Evolutionary conservation across 345 rosid genomes (phyloP).

Genomic region (Moricandia moricandioides): DNA sequence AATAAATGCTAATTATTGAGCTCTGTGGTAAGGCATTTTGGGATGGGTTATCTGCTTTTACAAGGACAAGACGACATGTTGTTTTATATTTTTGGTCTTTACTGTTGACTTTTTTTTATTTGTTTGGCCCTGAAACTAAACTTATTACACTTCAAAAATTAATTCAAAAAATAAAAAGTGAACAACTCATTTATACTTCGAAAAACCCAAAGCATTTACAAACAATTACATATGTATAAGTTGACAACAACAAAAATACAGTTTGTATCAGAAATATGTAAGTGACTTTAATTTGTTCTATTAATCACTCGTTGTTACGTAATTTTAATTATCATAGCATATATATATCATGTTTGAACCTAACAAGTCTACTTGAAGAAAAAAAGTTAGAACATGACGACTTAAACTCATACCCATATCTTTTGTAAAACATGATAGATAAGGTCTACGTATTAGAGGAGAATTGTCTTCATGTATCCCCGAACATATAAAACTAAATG

Average conservation of each 20-base stretch:
- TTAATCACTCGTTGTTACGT: neutral
- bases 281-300: neutral
- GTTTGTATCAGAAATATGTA: neutral
- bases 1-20: constrained; percentile 36
- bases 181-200: constrained; percentile 2
- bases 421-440: constrained; percentile 19
- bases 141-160: neutral
- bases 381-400: constrained; percentile 30
- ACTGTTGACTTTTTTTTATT: constrained; percentile 32
- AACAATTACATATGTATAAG: neutral
- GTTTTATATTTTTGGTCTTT: constrained; percentile 28
- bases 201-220: neutral
- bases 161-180: neutral
- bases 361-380: constrained; percentile 15
- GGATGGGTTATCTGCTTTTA: constrained; percentile 32
- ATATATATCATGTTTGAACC: neutral
- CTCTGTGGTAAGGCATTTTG: constrained; percentile 25
- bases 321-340: neutral
- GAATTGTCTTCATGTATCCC: constrained; percentile 18
- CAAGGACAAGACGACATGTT: constrained; percentile 34
- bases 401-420: constrained; percentile 19
- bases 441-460: constrained; percentile 13
- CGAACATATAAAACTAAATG: constrained; percentile 21
- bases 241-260: neutral
- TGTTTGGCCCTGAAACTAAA: neutral